Evolutionary conservation across 345 rosid species (phyloP).

Genomic region (Euclidium syriacum): DNA sequence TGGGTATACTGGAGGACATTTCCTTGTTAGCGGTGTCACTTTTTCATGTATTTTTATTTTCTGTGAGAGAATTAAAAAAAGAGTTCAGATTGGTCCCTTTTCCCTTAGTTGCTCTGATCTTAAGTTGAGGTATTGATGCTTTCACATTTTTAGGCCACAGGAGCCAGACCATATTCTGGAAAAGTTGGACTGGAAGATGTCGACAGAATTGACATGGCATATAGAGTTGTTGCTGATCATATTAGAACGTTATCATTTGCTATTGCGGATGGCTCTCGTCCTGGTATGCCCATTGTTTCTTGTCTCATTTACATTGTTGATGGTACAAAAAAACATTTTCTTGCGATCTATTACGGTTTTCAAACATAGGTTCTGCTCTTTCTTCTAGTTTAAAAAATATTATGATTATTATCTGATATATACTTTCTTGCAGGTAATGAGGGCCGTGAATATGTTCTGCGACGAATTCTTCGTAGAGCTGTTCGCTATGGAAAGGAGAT

Average conservation of each 20-base stretch:
- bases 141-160: slow-evolving; percentile 56
- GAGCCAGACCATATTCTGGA: slow-evolving; percentile 83
- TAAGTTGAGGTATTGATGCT: slow-evolving; percentile 1
- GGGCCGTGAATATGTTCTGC: slow-evolving; percentile 92
- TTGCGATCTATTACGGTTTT: not conserved
- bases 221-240: slow-evolving; percentile 96
- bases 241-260: slow-evolving; percentile 93
- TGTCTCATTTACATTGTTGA: not conserved
- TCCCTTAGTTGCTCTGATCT: not conserved
- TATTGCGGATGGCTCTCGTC: slow-evolving; percentile 97
- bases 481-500: slow-evolving; percentile 93
- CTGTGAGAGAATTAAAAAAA: not conserved
- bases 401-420: not conserved
- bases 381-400: not conserved
- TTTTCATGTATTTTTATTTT: slow-evolving; percentile 6
- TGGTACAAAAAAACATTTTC: not conserved
- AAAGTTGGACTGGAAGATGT: slow-evolving; percentile 81
- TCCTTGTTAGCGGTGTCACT: not conserved
- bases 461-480: slow-evolving; percentile 98
- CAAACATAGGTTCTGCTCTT: not conserved
- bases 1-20: not conserved
- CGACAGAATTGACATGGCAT: slow-evolving; percentile 90
- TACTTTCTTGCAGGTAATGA: slow-evolving; percentile 63
- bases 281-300: slow-evolving; percentile 47
- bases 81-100: not conserved